Conservation (phyloP, 768 basidiomycete species). For the Russula emetica region DNA sequence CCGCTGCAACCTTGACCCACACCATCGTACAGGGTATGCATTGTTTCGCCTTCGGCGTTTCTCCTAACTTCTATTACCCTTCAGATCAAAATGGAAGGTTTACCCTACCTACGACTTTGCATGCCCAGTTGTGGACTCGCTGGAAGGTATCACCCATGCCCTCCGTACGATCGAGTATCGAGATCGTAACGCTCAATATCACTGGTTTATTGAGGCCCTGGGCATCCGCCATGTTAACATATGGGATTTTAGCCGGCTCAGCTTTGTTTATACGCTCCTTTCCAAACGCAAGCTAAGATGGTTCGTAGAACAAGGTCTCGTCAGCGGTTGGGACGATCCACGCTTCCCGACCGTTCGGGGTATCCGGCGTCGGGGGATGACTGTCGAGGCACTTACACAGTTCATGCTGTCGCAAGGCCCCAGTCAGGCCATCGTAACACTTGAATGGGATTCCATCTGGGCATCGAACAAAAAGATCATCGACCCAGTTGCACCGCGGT, state of each 20-base stretch:
- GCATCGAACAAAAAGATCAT: constrained; percentile 94
- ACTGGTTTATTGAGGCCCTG: constrained; percentile 91
- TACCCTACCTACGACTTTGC: constrained; percentile 99
- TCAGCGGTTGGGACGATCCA: constrained; percentile 98
- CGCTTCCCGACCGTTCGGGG: constrained; percentile 98
- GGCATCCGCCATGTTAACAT: constrained; percentile 76
- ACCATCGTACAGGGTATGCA: constrained; percentile 87
- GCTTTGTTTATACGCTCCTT: constrained; percentile 93
- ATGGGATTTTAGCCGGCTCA: constrained; percentile 98
- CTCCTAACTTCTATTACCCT: background rate
- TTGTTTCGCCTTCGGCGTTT: background rate
- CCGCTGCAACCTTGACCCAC: constrained; percentile 77
- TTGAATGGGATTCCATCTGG: constrained; percentile 99
- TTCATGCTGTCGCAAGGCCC: constrained; percentile 97
- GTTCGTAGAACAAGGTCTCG: constrained; percentile 85
- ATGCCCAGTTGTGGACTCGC: constrained; percentile 91
- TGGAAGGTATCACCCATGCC: constrained; percentile 97
- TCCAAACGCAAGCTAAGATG: constrained; percentile 97
- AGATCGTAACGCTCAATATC: constrained; percentile 94
- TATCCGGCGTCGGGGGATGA: constrained; percentile 92
- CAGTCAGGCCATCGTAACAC: constrained; percentile 85
- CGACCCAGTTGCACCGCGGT: constrained; percentile 89
- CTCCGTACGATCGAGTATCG: constrained; percentile 97
- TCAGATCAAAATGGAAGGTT: constrained; percentile 90
- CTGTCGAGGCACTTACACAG: constrained; percentile 90